Evolutionary conservation across 176 grass and related monocot genomes (phyloP), one percentile per base, ranked within the genome.

Genomic region (Leersia perrieri): DNA sequence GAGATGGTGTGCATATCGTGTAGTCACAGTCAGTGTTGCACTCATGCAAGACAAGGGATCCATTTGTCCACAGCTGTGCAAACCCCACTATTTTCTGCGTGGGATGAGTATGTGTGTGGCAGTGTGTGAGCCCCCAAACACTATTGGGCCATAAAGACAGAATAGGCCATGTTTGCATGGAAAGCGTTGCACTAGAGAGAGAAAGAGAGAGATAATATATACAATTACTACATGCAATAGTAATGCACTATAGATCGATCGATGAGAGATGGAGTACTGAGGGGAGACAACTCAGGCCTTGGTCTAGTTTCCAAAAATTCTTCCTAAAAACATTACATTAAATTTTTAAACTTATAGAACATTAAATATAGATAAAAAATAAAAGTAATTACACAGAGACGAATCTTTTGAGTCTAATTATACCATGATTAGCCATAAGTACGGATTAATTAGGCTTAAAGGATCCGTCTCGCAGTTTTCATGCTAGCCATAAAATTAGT

Each of bases 21-120:
- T 82, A 66, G 89, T 88, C 85, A 83, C 87, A 82, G 72, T 88
- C 82, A 82, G 27, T 82, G 94, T 92, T 94, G 70, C 87, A 90
- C 84, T 82, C 85, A 92, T 90, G 87, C 91, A 90, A 90, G 94
- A 92, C 94, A 94, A 94, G 84, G 67, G 87, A 92, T 88, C 80
- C 73, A 82, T 86, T 90, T 97, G 87, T 94, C 89, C 88, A 92
- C 84, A 84, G 79, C 82, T 74, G 79, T 63, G 73, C 79, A 78
- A 82, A 78, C 73, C 73, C 83, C 83, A 86, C 79, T 74, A 73
- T 73, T 90, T 85, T 86, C 55, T 82, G 61, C 61, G 61, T 83
- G 33, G 72, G 61, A 83, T 57, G 81, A 47, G 67, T 42, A 12
- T 80, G 63, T 68, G 77, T 69, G 53, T 57, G 74, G 60, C 72